Base-by-base conservation (phyloP, 768 basidiomycete genomes). In the Exsudoporus frostii region DNA sequence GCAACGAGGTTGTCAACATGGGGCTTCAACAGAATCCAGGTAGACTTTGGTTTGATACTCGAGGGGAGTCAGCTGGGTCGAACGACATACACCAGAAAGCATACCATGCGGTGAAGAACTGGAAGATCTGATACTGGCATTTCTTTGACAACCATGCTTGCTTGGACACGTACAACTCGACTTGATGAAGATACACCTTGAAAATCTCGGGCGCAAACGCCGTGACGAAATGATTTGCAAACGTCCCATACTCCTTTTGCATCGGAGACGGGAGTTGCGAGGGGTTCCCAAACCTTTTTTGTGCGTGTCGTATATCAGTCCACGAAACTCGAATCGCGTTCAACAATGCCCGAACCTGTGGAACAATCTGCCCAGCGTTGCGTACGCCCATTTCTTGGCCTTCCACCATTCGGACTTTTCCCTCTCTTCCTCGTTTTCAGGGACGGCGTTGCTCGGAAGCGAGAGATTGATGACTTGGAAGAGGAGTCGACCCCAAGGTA, bases 11-110 rank as follows among this genome's bases (percentile, higher is more conserved):
- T 82, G 65, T 89, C 78, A 34, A 88, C 82, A 61, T 92, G 92
- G 20, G 92, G 92, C 69, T 93, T 93, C 65, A 96, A 80, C 34
- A 90, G 77, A 4, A 76, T 72, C 92, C 92, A 95, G 5, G 91
- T 96, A n/a, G 90, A 81, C 64, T 91, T 92, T 14, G 93, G 93
- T 73, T 95, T 95, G 60, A 96, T 83, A 61, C 92, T 95, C 47
- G 51, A 45, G 51, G 45, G 32, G 24, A 19, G n/a, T 71, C 42
- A 71, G 56, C 6, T 7, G n/a, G 19, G 14, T 27, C 13, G 17
- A 37, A 44, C 7, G 34, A 30, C 17, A 17, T 5, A 10, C 11
- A n/a, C 3, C 25, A 20, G 6, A 10, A 47, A 3, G 67, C 82
- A 13, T 60, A 92, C 92, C 93, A 95, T 65, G 92, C 90, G 7